Evolutionary conservation across 106 monocot genomes (phyloP).

Genomic region (Dendrobium officinale): DNA sequence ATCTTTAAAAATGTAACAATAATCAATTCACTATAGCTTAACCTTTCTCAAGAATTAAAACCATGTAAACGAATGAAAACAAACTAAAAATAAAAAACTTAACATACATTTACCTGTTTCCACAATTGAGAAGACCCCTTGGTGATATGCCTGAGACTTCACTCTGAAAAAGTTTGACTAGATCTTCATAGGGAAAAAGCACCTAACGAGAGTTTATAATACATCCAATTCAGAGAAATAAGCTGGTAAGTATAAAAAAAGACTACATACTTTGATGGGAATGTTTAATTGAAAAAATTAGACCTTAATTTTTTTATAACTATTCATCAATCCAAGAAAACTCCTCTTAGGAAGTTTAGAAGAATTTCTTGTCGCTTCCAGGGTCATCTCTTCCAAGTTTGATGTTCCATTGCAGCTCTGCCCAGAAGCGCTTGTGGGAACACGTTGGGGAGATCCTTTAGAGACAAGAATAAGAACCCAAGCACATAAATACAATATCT

Average conservation of each 20-base stretch:
- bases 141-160: constrained; percentile 60
- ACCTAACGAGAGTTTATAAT: neutral
- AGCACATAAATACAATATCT: neutral
- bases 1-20: too few relatives aligned
- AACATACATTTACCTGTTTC: constrained; percentile 58
- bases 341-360: constrained; percentile 12
- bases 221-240: neutral
- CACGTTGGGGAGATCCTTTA: constrained; percentile 5
- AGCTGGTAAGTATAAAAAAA: neutral
- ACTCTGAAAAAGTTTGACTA: constrained; percentile 84
- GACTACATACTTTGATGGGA: neutral
- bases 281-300: neutral
- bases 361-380: constrained; percentile 6
- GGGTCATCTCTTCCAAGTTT: neutral
- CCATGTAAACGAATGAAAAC: neutral
- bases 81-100: neutral
- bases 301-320: constrained; percentile 18
- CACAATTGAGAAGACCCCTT: constrained; percentile 92
- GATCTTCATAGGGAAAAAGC: constrained; percentile 41
- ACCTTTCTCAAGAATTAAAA: too few relatives aligned
- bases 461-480: neutral
- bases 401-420: constrained; percentile 9
- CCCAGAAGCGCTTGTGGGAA: neutral
- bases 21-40: too few relatives aligned
- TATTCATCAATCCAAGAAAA: constrained; percentile 8